Percentiles rank a stretch among this genome's conserved stretches.
Evolutionary conservation across 306 rosid genomes (phyloP).

Genomic region (Lathyrus tuberosus): DNA sequence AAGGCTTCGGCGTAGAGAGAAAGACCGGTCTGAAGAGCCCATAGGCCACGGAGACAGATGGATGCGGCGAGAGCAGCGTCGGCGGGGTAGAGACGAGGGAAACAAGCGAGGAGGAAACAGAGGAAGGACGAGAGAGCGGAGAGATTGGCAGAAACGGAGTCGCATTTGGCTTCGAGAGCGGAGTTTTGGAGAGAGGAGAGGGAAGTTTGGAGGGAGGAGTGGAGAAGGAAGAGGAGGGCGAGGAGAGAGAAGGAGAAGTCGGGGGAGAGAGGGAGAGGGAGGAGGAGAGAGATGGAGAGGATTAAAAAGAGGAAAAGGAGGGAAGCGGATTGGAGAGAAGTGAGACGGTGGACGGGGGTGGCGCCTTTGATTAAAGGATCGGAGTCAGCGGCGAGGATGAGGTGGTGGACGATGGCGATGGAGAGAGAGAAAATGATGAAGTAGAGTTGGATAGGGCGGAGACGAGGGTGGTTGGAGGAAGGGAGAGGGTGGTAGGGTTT

Average conservation of each 20-base stretch:
- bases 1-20: slow-evolving; percentile 83
- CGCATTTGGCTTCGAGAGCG: slow-evolving; percentile 76
- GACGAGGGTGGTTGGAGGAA: slow-evolving; percentile 34
- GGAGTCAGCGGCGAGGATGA: slow-evolving; percentile 56
- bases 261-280: slow-evolving; percentile 63
- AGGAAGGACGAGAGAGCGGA: slow-evolving; percentile 56
- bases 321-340: slow-evolving; percentile 79
- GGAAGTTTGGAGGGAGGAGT: slow-evolving; percentile 52
- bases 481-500: slow-evolving; percentile 82
- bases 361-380: slow-evolving; percentile 80
- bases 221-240: slow-evolving; percentile 70
- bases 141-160: slow-evolving; percentile 56
- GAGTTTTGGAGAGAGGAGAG: slow-evolving; percentile 71
- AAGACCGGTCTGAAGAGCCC: slow-evolving; percentile 84
- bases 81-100: slow-evolving; percentile 72
- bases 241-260: slow-evolving; percentile 74
- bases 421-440: slow-evolving; percentile 50
- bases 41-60: slow-evolving; percentile 72
- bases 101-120: slow-evolving; percentile 58
- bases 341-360: slow-evolving; percentile 79
- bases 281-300: slow-evolving; percentile 58
- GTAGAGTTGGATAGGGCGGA: slow-evolving; percentile 65
- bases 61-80: slow-evolving; percentile 64
- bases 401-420: slow-evolving; percentile 59
- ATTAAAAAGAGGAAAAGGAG: slow-evolving; percentile 67